These are phyloP conservation scores for Penicillium occitanis DNA, from an alignment of 2,329 filamentous ascomycete species.

Conservation along the genomic window DNA sequence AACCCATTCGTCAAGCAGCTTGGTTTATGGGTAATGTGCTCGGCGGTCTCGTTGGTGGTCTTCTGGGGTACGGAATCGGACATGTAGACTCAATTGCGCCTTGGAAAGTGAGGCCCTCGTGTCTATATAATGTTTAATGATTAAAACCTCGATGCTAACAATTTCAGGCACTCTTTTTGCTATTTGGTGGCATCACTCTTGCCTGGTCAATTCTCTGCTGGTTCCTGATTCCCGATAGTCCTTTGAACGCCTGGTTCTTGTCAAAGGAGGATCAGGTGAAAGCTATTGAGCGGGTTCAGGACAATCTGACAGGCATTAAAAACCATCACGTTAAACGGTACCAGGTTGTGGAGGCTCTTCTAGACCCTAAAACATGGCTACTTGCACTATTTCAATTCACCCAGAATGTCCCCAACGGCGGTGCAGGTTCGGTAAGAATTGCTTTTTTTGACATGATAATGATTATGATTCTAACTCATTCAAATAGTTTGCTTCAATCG, in stretches of 20 bases:
- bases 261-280: background rate
- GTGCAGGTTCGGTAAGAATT: background rate
- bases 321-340: background rate
- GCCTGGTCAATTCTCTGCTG: background rate
- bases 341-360: background rate
- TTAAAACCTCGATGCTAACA: too few species aligned
- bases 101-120: background rate
- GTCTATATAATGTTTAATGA: too few species aligned
- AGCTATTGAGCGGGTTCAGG: background rate
- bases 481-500: background rate
- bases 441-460: background rate
- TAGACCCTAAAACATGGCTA: background rate
- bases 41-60: background rate
- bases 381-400: background rate
- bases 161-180: background rate
- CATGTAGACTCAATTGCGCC: background rate
- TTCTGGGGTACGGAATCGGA: background rate
- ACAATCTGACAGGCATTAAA: background rate
- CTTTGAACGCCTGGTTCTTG: background rate
- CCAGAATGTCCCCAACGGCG: background rate
- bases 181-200: background rate
- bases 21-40: conserved; percentile 52
- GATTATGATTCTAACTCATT: background rate
- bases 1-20: conserved; percentile 56
- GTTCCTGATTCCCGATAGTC: background rate